These are phyloP conservation scores for Colletotrichum melonis DNA, from an alignment of 2,329 filamentous ascomycete genomes.

Conservation along the genomic window DNA sequence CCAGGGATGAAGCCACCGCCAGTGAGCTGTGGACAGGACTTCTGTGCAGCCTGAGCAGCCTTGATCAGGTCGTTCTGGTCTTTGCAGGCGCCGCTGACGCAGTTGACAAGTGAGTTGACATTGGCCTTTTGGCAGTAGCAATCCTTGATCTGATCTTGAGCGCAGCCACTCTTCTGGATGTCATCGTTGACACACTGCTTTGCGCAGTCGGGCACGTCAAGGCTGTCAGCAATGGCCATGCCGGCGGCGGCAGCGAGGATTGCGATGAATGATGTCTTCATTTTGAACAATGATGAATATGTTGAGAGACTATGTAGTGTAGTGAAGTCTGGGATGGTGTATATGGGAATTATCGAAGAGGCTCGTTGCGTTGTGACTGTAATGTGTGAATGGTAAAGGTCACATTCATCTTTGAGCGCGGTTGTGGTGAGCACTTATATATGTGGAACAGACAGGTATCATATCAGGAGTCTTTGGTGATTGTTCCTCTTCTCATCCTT, in stretches of 20 bases:
- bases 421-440: neutral
- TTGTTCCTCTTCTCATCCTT: neutral
- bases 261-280: constrained; percentile 25
- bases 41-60: constrained; percentile 26
- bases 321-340: neutral
- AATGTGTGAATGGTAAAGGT: neutral
- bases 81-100: constrained; percentile 25
- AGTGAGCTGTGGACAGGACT: constrained; percentile 15
- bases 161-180: constrained; percentile 29
- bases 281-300: neutral
- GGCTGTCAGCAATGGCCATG: constrained; percentile 13
- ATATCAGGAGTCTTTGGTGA: neutral
- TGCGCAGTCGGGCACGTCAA: constrained; percentile 30
- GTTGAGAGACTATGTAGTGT: no score
- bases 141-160: constrained; percentile 26
- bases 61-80: constrained; percentile 28
- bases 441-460: neutral
- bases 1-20: constrained; percentile 3
- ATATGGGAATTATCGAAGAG: neutral
- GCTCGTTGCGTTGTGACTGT: neutral
- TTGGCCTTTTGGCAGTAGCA: constrained; percentile 33
- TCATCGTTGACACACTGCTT: constrained; percentile 30
- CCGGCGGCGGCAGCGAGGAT: constrained; percentile 18
- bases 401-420: neutral
- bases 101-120: constrained; percentile 23